Conservation (phyloP, 148 eudicot species). For the Salicornia ramosissima region DNA sequence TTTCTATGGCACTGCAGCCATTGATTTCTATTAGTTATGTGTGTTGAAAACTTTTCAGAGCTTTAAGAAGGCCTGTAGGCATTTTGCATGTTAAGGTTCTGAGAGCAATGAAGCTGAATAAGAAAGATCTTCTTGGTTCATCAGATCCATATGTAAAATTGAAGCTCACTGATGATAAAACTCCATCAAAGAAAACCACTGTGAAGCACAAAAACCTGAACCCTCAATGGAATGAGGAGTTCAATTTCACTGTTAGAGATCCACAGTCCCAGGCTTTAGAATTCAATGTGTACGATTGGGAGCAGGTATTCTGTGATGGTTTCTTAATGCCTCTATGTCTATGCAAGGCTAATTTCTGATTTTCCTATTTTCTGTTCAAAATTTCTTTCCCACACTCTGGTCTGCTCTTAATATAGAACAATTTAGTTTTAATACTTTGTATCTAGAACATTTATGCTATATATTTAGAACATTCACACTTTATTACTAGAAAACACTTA, state of each 20-base stretch:
- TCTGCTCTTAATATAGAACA: no score
- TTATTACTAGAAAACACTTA: no score
- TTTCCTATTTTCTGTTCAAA: not conserved
- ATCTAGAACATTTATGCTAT: no score
- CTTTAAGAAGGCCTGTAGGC: slow-evolving; percentile 75
- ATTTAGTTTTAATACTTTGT: no score
- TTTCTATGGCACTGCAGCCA: not conserved
- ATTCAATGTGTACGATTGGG: slow-evolving; percentile 75
- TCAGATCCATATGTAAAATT: slow-evolving; percentile 83
- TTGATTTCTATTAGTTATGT: slow-evolving; percentile 1
- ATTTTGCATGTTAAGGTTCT: slow-evolving; percentile 75
- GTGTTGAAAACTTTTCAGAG: slow-evolving; percentile 43
- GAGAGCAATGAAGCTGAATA: slow-evolving; percentile 63
- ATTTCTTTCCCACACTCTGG: no score
- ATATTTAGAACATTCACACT: no score
- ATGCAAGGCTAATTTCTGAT: slow-evolving; percentile 5
- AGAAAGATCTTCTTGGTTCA: slow-evolving; percentile 86
- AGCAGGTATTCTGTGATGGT: slow-evolving; percentile 45
- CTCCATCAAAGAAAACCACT: slow-evolving; percentile 78
- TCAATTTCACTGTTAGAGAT: slow-evolving; percentile 63
- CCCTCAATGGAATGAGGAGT: slow-evolving; percentile 95
- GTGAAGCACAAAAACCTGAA: slow-evolving; percentile 86
- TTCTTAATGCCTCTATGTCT: not conserved
- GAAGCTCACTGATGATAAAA: slow-evolving; percentile 73
- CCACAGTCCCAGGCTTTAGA: slow-evolving; percentile 66